These are phyloP conservation scores for Penicillium manginii DNA, from an alignment of 495 filamentous ascomycete species.

Conservation along the genomic window DNA sequence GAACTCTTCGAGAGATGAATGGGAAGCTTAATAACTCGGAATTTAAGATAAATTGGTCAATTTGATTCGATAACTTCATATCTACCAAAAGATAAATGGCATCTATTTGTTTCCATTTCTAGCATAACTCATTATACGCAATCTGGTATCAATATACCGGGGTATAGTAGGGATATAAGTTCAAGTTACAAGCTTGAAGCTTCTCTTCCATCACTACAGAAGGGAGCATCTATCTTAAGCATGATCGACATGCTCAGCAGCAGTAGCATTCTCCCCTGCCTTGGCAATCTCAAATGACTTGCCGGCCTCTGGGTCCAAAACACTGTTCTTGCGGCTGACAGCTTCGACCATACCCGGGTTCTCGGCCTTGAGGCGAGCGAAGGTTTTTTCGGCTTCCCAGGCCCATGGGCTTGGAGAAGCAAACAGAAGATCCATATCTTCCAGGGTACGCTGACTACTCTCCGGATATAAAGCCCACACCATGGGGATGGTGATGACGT, in stretches of 20 bases:
- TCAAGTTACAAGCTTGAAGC: too few species aligned
- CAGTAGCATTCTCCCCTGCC: slow-evolving; percentile 15
- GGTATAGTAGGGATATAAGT: too few species aligned
- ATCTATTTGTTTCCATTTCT: slow-evolving; percentile 1
- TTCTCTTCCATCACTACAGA: too few species aligned
- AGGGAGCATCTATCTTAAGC: slow-evolving; percentile 11
- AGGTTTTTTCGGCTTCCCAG: slow-evolving; percentile 67
- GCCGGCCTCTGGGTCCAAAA: slow-evolving; percentile 53
- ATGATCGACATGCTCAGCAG: slow-evolving; percentile 34
- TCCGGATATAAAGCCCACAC: slow-evolving; percentile 74
- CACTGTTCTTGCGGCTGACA: slow-evolving; percentile 48
- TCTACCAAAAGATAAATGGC: background rate
- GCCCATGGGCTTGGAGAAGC: slow-evolving; percentile 61
- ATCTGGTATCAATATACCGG: background rate
- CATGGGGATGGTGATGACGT: slow-evolving; percentile 65
- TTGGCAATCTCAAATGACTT: slow-evolving; percentile 27
- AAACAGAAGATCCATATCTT: slow-evolving; percentile 72
- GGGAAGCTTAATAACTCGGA: too few species aligned
- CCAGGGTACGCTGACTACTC: slow-evolving; percentile 67
- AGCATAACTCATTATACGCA: slow-evolving; percentile 9
- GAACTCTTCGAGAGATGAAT: too few species aligned
- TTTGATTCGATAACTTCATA: background rate
- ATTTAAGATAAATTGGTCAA: background rate
- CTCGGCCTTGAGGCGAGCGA: slow-evolving; percentile 56
- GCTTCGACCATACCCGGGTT: slow-evolving; percentile 52